phyloP scores from a whole-genome alignment of 106 monocot species.

The Dendrobium huoshanense region DNA sequence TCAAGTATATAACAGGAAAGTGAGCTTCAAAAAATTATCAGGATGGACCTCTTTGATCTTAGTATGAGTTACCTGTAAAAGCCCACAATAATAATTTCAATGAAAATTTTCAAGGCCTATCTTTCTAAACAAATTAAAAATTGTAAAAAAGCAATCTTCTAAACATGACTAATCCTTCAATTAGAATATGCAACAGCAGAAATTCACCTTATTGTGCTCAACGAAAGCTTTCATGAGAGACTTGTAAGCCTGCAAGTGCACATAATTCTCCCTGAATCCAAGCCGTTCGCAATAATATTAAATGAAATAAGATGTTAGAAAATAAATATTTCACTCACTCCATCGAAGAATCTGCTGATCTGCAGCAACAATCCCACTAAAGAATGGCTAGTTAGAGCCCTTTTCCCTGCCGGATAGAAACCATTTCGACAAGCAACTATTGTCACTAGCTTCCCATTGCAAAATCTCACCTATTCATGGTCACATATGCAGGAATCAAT shows the following conservation, averaged over 20 bases:
- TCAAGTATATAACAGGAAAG: no score
- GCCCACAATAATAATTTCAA: no score
- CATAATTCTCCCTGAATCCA: constrained; percentile 2
- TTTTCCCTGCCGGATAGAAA: constrained; percentile 83
- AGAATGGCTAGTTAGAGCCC: constrained; percentile 47
- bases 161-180: background rate
- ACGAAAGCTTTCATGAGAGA: constrained; percentile 87
- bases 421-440: constrained; percentile 62
- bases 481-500: no score
- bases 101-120: no score
- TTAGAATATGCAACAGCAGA: background rate
- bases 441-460: constrained; percentile 77
- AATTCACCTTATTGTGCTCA: constrained; percentile 89
- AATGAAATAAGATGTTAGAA: background rate
- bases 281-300: background rate
- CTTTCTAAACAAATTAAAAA: no score
- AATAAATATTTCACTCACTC: constrained; percentile 34
- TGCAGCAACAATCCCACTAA: constrained; percentile 79
- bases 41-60: no score
- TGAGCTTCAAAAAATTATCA: no score
- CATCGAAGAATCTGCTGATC: constrained; percentile 74
- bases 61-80: no score
- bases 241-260: constrained; percentile 73
- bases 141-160: background rate
- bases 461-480: constrained; percentile 57